Percentiles rank a stretch among this genome's conserved stretches.
phyloP scores from a whole-genome alignment of 139 green algal genomes.

The Parachlorella kessleri region DNA sequence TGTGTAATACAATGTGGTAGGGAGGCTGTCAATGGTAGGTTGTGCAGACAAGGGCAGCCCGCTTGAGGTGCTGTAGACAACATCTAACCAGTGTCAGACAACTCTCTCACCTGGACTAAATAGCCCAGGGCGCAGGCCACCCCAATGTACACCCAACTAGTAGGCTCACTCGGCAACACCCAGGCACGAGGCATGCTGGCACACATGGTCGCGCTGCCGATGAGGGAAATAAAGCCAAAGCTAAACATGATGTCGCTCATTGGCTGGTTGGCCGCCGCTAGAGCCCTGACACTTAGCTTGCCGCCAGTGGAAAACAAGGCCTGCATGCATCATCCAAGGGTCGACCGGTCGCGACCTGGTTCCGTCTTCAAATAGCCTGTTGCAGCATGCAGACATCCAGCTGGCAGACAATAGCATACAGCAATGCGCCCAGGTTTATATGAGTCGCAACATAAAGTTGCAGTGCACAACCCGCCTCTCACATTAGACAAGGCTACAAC shows the following conservation, averaged over 20 bases:
- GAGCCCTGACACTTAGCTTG: slow-evolving; percentile 12
- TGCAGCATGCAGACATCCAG: not conserved
- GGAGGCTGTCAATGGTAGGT: too few species aligned
- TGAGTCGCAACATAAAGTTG: not conserved
- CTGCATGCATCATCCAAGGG: not conserved
- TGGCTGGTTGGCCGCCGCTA: not conserved
- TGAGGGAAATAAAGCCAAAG: not conserved
- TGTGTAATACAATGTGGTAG: too few species aligned
- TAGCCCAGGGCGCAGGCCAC: not conserved
- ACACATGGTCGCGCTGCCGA: not conserved
- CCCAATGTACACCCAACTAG: not conserved
- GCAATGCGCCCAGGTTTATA: not conserved
- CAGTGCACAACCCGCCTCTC: not conserved
- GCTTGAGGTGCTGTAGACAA: not conserved
- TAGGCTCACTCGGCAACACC: not conserved
- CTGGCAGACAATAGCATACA: not conserved
- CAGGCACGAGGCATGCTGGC: not conserved
- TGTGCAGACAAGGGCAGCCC: not conserved
- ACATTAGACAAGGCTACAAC: not conserved
- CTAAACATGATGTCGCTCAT: slow-evolving; percentile 1
- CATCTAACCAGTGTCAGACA: not conserved
- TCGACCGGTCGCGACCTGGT: not conserved
- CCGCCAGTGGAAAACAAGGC: slow-evolving; percentile 1
- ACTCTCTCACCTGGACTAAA: slow-evolving; percentile 3
- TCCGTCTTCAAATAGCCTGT: not conserved